Conservation (phyloP, 352 stramenopile genomes). For the Bremia lactucae region DNA sequence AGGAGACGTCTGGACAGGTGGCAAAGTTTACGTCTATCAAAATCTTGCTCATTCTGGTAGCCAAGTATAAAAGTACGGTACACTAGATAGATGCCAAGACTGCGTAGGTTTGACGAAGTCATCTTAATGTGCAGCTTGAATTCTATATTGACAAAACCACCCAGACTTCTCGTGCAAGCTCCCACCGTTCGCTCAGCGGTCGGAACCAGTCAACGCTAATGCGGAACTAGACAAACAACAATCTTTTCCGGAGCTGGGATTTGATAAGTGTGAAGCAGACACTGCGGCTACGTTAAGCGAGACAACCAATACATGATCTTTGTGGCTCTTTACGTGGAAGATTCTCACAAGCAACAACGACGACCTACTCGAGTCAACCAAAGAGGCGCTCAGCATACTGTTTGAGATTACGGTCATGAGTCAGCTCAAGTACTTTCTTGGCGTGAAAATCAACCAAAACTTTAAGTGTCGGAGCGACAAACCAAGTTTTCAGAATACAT, state of each 20-base stretch:
- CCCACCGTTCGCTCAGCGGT: neutral
- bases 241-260: neutral
- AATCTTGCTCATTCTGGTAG: neutral
- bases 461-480: neutral
- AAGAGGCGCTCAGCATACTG: too few species aligned
- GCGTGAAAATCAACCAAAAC: neutral
- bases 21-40: neutral
- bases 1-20: neutral
- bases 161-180: neutral
- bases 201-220: neutral
- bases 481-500: neutral
- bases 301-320: neutral
- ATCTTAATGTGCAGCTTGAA: neutral
- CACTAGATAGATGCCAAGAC: neutral
- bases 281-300: neutral
- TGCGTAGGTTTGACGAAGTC: neutral
- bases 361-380: neutral
- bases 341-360: neutral
- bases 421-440: neutral
- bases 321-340: neutral
- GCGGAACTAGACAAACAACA: neutral
- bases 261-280: neutral
- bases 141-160: neutral
- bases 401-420: neutral
- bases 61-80: neutral